Percentiles rank a stretch among this genome's conserved stretches.
phyloP scores from a whole-genome alignment of 371 early-diverging fungal species.

The Cokeromyces recurvatus region DNA sequence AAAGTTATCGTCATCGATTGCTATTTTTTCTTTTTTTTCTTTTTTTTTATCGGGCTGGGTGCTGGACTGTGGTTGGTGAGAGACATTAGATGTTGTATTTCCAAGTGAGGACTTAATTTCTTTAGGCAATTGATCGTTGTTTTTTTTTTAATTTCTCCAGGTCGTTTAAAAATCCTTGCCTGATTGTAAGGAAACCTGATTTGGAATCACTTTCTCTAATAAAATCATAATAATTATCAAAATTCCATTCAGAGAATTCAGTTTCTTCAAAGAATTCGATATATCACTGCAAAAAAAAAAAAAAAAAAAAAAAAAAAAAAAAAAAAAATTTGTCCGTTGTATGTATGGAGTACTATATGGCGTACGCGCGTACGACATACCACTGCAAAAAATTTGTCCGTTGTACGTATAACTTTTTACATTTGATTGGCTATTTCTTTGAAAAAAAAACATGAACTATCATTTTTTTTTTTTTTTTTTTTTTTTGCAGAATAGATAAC shows the following conservation, averaged over 20 bases:
- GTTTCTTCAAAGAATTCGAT: slow-evolving; percentile 3
- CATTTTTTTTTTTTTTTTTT: too few relatives aligned
- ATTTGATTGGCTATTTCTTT: too few relatives aligned
- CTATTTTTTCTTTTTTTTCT: slow-evolving; percentile 2
- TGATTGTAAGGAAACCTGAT: not conserved
- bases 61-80: not conserved
- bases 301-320: too few relatives aligned
- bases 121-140: not conserved
- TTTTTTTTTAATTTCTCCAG: not conserved
- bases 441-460: too few relatives aligned
- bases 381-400: too few relatives aligned
- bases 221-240: not conserved
- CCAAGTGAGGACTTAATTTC: not conserved
- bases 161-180: not conserved
- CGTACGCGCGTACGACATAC: too few relatives aligned
- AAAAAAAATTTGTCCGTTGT: too few relatives aligned
- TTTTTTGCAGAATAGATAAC: too few relatives aligned
- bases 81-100: not conserved
- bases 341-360: too few relatives aligned
- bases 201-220: not conserved
- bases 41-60: not conserved
- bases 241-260: slow-evolving; percentile 1
- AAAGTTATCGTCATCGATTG: not conserved
- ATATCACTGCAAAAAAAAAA: too few relatives aligned
- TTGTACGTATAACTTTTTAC: too few relatives aligned